Base-by-base conservation (phyloP, 176 grass and related monocot genomes). In the Stipa capillata region DNA sequence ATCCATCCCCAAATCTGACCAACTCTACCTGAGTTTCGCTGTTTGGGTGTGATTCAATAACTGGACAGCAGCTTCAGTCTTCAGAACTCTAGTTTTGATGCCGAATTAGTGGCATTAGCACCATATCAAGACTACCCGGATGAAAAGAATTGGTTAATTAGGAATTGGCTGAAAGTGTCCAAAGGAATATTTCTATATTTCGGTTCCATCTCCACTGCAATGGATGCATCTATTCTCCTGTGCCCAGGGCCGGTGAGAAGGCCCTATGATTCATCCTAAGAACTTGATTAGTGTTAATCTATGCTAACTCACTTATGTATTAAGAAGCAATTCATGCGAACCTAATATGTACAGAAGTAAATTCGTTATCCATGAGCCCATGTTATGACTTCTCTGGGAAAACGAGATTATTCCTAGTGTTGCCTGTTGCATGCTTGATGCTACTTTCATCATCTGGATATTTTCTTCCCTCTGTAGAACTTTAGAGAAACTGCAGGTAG, bases 391-490 rank as follows among this genome's bases (percentile, higher is more conserved):
- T 95, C 73, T 89, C 96, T 57, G 96, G 96, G 52, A 99, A 95
- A 85, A 84, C 85, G 53, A 99, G 96, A 79, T 80, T 99, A 74
- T 94, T 99, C 65, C 81, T 99, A 50, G 96, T 99, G 73, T 85
- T 99, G 66, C 96, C 96, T 72, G 96, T 99, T 83, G 96, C 92
- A 53, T 95, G 60, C 90, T 99, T 59, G 96, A 99, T 92, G 90
- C 96, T 54, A 95, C 92, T 57, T 99, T 99, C 85, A 99, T 99
- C 66, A 89, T 95, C 14, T 99, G 96, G 96, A 95, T 95, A 83
- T 99, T 99, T 89, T 99, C 96, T 79, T 95, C 96, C 41, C 86
- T 99, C n/a, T 99, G 92, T 6, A 84, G 89, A 91, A 99, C 92
- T 82, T 80, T 99, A 42, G 96, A 99, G 84, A 99, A 99, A 81